A percentile compares a stretch with the other conserved stretches of the same genome.
phyloP scores from a whole-genome alignment of 2,329 filamentous ascomycete genomes.

The Chalaropsis thielavioides region DNA sequence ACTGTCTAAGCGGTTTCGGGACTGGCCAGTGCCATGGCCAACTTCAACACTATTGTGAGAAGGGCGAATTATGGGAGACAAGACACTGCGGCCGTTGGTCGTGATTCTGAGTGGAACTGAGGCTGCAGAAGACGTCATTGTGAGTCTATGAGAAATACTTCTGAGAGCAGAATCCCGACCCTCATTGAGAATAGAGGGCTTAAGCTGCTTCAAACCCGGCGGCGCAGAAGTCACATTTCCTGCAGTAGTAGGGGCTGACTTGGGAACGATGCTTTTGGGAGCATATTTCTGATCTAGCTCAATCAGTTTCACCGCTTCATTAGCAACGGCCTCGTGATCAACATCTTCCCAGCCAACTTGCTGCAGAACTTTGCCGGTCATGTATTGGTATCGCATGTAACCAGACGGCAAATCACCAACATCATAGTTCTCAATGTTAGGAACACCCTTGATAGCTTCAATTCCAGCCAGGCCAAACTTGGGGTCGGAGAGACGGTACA shows the following conservation, averaged over 20 bases:
- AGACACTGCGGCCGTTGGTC: background rate
- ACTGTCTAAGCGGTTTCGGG: slow-evolving; percentile 12
- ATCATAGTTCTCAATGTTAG: slow-evolving; percentile 52
- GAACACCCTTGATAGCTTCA: slow-evolving; percentile 54
- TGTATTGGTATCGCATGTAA: slow-evolving; percentile 55
- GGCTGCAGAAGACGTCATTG: background rate
- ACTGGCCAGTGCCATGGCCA: background rate
- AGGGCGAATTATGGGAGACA: background rate
- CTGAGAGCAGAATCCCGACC: background rate
- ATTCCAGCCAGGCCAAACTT: slow-evolving; percentile 76
- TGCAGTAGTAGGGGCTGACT: background rate
- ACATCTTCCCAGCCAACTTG: slow-evolving; percentile 57
- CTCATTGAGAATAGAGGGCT: slow-evolving; percentile 6
- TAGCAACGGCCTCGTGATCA: slow-evolving; percentile 25
- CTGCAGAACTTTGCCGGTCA: slow-evolving; percentile 51
- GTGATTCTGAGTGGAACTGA: slow-evolving; percentile 4
- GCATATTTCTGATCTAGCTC: slow-evolving; percentile 28
- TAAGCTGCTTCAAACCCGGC: background rate
- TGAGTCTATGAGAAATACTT: background rate
- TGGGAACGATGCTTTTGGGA: background rate
- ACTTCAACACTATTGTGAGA: background rate
- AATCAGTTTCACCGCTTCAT: slow-evolving; percentile 24
- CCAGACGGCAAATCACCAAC: slow-evolving; percentile 51
- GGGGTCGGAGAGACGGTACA: slow-evolving; percentile 70
- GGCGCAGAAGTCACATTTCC: background rate